A percentile compares a stretch with the other conserved stretches of the same genome.
Conservation (phyloP, 345 rosid genomes). For the Gossypium australe region DNA sequence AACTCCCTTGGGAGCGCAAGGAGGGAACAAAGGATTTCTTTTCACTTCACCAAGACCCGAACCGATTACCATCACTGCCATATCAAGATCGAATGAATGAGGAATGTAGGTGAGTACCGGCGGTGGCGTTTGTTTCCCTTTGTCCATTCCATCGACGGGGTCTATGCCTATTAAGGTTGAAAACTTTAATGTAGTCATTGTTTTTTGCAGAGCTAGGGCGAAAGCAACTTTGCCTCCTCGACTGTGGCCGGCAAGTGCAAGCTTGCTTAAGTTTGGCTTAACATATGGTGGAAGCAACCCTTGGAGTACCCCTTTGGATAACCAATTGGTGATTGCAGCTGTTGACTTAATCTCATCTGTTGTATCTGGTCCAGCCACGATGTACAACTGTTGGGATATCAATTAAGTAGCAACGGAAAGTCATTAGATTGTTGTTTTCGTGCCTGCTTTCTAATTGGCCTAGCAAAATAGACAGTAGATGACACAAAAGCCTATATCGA, state of each 20-base stretch:
- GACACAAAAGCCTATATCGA: neutral
- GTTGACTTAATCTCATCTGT: conserved; percentile 57
- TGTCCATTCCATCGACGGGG: conserved; percentile 75
- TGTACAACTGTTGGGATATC: conserved; percentile 41
- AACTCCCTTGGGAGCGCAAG: conserved; percentile 77
- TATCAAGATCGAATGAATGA: conserved; percentile 56
- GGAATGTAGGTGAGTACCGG: conserved; percentile 63
- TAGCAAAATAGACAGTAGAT: no score
- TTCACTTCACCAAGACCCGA: conserved; percentile 63
- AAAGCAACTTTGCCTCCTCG: conserved; percentile 88
- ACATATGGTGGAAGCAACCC: conserved; percentile 48
- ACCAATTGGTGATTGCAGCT: conserved; percentile 55
- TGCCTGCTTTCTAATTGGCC: neutral
- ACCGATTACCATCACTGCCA: conserved; percentile 64
- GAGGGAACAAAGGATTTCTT: conserved; percentile 46
- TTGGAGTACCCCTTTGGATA: conserved; percentile 46
- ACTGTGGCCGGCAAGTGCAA: conserved; percentile 76
- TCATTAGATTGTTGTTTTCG: neutral
- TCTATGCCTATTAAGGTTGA: conserved; percentile 73
- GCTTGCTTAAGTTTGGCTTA: conserved; percentile 50
- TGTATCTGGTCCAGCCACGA: conserved; percentile 64
- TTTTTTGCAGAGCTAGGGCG: conserved; percentile 49
- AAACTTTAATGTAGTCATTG: conserved; percentile 33
- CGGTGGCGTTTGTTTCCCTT: conserved; percentile 68
- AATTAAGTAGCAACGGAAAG: neutral